Conservation (phyloP, 352 stramenopile genomes). For the Globisporangium emineosum region DNA sequence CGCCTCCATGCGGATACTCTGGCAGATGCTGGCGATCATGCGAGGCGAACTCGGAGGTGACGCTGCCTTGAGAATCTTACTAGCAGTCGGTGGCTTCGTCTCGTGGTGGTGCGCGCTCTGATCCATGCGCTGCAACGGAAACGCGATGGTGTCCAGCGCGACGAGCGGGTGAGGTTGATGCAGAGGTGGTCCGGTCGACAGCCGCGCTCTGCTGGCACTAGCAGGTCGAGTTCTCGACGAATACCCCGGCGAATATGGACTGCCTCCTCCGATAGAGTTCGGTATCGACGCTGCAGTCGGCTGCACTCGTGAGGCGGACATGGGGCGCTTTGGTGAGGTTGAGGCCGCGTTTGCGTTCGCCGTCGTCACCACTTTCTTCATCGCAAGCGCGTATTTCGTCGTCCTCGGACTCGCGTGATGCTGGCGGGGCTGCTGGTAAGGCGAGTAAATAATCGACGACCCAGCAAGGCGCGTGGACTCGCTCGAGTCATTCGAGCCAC, state of each 20-base stretch:
- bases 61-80: neutral
- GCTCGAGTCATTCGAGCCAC: neutral
- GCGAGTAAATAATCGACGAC: conserved; percentile 3
- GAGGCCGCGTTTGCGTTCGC: neutral
- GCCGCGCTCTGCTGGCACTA: conserved; percentile 13
- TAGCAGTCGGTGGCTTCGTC: neutral
- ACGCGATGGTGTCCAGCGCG: conserved; percentile 9
- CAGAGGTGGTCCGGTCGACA: neutral
- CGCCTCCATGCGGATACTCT: conserved; percentile 3
- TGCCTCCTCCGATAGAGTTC: neutral
- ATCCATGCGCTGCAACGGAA: neutral
- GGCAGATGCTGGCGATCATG: conserved; percentile 8
- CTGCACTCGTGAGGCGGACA: conserved; percentile 33
- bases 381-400: conserved; percentile 16
- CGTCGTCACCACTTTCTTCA: conserved; percentile 6
- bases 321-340: conserved; percentile 27
- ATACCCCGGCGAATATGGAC: neutral
- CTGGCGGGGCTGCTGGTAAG: neutral
- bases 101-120: neutral
- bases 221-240: conserved; percentile 4
- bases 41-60: neutral
- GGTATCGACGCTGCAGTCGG: conserved; percentile 20
- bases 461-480: neutral
- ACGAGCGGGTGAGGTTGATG: conserved; percentile 1
- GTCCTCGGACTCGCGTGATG: conserved; percentile 27